Evolutionary conservation across 2,329 filamentous ascomycete genomes (phyloP), one percentile per base, ranked within the genome.

Genomic region (Beauveria caledonica): DNA sequence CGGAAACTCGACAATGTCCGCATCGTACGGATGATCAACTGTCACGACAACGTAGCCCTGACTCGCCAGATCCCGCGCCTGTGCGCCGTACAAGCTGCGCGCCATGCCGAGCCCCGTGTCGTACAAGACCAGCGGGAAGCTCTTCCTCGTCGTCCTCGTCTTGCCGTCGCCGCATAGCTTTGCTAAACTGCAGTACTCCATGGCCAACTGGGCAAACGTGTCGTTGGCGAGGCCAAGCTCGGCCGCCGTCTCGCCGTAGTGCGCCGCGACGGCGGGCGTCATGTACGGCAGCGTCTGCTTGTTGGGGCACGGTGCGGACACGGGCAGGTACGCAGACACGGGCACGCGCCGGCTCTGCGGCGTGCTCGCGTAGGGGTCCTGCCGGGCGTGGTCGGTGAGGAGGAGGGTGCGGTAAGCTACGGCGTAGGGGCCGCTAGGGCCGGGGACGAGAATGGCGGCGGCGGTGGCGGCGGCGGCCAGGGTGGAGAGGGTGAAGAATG

Each of bases 11-110:
- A 80, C 71, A 27, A 76, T 67, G 7, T 66, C 62, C 1, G 73
- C 68, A 53, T 80, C 77, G 60, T 77, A 72, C 0, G 78, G 72
- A 56, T 80, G 78, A 62, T 81, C 79, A 39, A 81, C 67, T 0
- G 77, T 69, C 13, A 79, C 68, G 15, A 80, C 75, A 6, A 72
- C 68, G 60, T 74, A 76, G 3, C 78, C 78, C 3, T 73, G 68
- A 19, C 74, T 76, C 15, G 77, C 76, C n/a, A 81, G 67, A 33
- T 74, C 70, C 17, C 71, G 70, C 1, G 76, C 74, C 29, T 74
- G 67, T 11, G 70, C 74, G 5, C 69, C 71, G 62, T 79, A 77
- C 19, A 76, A 57, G 5, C 75, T 63, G 3, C 77, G 69, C 2
- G 73, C 70, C 2, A 65, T 69, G 2, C 73, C 72, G 42, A 73